Base-by-base conservation (phyloP, 805 yeast genomes). In the Yarrowia sp. region DNA sequence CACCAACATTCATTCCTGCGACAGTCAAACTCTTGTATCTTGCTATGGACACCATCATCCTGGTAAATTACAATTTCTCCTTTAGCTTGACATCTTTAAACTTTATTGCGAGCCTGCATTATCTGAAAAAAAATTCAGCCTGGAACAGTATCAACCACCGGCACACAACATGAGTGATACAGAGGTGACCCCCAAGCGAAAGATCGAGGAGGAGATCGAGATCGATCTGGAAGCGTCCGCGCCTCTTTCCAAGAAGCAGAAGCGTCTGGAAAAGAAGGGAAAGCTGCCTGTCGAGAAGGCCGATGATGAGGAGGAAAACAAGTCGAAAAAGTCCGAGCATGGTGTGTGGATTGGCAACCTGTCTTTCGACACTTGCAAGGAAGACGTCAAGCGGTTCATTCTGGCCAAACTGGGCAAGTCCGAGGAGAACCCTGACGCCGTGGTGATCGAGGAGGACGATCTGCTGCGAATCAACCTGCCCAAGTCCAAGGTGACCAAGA, bases 271-370 rank as follows among this genome's bases (percentile, higher is more conserved):
- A 72, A 94, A 95, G 79, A 89, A 89, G 77, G 91, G 81, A 40
- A 79, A 78, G 67, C 72, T 77, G 40, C 76, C 73, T 7, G 75
- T 32, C 69, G 77, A 72, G 55, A 68, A 70, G n/a, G 72, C 67
- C 19, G 61, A 70, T 19, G 70, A 72, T 1, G 67, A 75, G 71
- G 73, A 70, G 32, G 69, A 71, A 45, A 71, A 71, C 15, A 69
- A 69, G 8, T 70, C 76, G 5, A 75, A 75, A 15, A 74, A 59
- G 75, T 83, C 88, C 5, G 85, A 83, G 68, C 85, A 80, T 74
- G 96, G 96, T 55, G 95, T 92, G 43, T 95, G 99, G 99, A 85
- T 95, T 58, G 99, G 99, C 52, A 95, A 95, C 77, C 79, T 95
- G 71, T 84, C 97, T 0, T 95, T 89, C 74, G 95, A 91, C 66